Evolutionary conservation across 305 asterid species (phyloP).

Genomic region (Fraxinus dipetala): DNA sequence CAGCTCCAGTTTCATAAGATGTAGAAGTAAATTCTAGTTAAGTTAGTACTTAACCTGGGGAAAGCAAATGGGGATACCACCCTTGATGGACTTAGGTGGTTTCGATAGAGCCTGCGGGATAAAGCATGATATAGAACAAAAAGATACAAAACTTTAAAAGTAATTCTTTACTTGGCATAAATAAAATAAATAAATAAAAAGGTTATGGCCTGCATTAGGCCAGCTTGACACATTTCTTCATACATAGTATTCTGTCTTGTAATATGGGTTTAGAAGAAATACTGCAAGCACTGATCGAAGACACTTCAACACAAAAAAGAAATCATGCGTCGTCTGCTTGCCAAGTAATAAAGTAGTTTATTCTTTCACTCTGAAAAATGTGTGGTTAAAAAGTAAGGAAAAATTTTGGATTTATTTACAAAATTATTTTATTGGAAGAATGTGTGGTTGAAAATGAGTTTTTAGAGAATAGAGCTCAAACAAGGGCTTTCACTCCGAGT

Average conservation of each 20-base stretch:
- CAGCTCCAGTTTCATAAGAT: constrained; percentile 5
- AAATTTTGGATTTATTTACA: too few species aligned
- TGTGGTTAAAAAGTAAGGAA: too few species aligned
- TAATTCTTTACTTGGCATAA: background rate
- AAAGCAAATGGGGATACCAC: constrained; percentile 68
- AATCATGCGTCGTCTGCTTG: background rate
- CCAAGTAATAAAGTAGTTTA: background rate
- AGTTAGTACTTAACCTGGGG: constrained; percentile 62
- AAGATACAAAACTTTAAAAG: background rate
- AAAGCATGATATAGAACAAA: constrained; percentile 8
- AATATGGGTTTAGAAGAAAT: background rate
- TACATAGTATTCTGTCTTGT: background rate
- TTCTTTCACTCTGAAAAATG: background rate
- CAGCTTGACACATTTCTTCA: background rate
- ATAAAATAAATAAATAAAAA: too few species aligned
- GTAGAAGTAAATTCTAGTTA: constrained; percentile 12
- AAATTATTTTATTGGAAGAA: too few species aligned
- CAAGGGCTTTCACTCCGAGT: background rate
- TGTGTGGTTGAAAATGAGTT: too few species aligned
- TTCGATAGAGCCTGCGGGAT: constrained; percentile 56
- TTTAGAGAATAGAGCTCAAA: too few species aligned
- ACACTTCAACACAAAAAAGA: background rate
- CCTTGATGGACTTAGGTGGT: constrained; percentile 59
- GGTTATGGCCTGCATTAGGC: background rate
- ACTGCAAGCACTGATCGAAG: background rate